phyloP scores from a whole-genome alignment of 306 rosid genomes.

The Glycyrrhiza uralensis region DNA sequence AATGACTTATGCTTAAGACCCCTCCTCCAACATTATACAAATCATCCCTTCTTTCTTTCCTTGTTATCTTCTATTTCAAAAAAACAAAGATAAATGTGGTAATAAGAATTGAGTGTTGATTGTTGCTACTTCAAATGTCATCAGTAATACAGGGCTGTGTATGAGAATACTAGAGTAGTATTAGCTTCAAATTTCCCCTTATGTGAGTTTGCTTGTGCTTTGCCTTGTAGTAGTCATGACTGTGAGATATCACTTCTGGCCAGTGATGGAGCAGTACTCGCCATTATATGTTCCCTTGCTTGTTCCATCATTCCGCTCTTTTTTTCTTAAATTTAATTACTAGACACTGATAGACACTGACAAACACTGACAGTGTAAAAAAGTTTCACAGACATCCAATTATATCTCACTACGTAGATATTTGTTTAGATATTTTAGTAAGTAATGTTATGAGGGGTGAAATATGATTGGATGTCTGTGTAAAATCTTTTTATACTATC shows the following conservation, averaged over 20 bases:
- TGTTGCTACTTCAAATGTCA: neutral
- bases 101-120: too few relatives aligned
- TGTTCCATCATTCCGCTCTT: neutral
- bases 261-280: neutral
- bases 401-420: too few relatives aligned
- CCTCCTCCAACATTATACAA: constrained; percentile 24
- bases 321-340: too few relatives aligned
- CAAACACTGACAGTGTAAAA: too few relatives aligned
- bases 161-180: neutral
- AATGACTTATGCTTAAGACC: too few relatives aligned
- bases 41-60: neutral
- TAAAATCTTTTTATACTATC: too few relatives aligned
- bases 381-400: too few relatives aligned
- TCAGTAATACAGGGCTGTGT: neutral
- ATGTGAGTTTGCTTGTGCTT: neutral
- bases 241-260: neutral
- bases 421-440: too few relatives aligned
- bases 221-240: neutral
- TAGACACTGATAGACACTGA: too few relatives aligned
- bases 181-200: neutral
- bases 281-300: neutral
- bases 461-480: too few relatives aligned
- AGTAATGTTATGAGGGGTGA: too few relatives aligned
- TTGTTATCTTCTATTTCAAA: neutral
- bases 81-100: neutral